These are phyloP conservation scores for Penicillium coffeae DNA, from an alignment of 495 filamentous ascomycete genomes.

Conservation along the genomic window DNA sequence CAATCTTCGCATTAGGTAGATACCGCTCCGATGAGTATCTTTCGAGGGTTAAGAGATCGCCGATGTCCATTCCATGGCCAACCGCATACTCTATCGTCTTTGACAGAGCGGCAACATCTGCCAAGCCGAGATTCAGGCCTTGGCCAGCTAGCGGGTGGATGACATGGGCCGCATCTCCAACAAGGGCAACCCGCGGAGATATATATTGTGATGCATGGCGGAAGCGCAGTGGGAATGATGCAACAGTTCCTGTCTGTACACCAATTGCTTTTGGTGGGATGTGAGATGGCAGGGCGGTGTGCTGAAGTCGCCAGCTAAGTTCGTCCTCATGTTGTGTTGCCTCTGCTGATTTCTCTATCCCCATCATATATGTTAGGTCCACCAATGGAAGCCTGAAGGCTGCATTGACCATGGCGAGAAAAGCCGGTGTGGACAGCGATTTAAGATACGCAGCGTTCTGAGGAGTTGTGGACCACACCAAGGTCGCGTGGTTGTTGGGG, in stretches of 20 bases:
- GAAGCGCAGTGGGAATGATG: slow-evolving; percentile 86
- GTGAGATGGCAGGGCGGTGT: slow-evolving; percentile 51
- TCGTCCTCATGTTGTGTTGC: slow-evolving; percentile 59
- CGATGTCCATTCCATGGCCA: slow-evolving; percentile 79
- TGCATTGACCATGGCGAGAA: slow-evolving; percentile 86
- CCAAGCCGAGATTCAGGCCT: slow-evolving; percentile 89
- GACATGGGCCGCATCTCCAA: slow-evolving; percentile 93
- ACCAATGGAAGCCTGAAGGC: slow-evolving; percentile 78
- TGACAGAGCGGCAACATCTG: slow-evolving; percentile 74
- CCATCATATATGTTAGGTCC: slow-evolving; percentile 79
- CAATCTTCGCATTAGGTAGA: slow-evolving; percentile 74
- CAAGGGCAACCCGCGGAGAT: slow-evolving; percentile 77
- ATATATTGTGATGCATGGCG: slow-evolving; percentile 91
- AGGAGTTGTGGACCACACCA: slow-evolving; percentile 92
- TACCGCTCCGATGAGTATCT: slow-evolving; percentile 76
- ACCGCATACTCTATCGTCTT: slow-evolving; percentile 73
- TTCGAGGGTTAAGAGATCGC: slow-evolving; percentile 68
- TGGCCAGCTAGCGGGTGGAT: slow-evolving; percentile 93
- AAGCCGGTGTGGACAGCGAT: slow-evolving; percentile 62
- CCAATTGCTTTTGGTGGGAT: slow-evolving; percentile 57
- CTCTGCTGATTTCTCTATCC: slow-evolving; percentile 40
- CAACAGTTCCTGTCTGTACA: slow-evolving; percentile 76
- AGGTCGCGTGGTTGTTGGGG: slow-evolving; percentile 72
- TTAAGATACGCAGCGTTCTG: slow-evolving; percentile 76
- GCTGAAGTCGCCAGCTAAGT: slow-evolving; percentile 72